Percentiles rank a stretch among this genome's conserved stretches.
These are phyloP conservation scores for Coemansia guatemalensis DNA, from an alignment of 192 early-diverging fungal species.

Conservation along the genomic window DNA sequence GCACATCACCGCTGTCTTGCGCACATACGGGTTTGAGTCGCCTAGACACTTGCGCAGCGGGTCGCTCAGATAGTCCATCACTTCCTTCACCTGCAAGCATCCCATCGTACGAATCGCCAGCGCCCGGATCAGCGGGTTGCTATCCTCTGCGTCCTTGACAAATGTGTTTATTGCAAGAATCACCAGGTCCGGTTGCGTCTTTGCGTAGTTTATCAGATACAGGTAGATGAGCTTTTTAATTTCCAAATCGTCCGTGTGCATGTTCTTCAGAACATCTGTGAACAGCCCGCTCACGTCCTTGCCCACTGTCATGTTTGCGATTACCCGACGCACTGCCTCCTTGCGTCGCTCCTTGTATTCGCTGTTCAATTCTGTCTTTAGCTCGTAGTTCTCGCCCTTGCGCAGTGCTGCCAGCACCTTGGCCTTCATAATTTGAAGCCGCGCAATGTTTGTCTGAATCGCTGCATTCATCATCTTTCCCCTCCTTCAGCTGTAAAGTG, in stretches of 20 bases:
- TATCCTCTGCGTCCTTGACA: slow-evolving; percentile 86
- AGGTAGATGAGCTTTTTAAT: slow-evolving; percentile 94
- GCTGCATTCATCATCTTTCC: slow-evolving; percentile 51
- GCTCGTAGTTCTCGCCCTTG: slow-evolving; percentile 90
- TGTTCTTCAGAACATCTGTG: slow-evolving; percentile 97
- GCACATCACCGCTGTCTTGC: slow-evolving; percentile 95
- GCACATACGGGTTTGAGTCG: slow-evolving; percentile 95
- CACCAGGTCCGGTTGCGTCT: slow-evolving; percentile 90
- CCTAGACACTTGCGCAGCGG: slow-evolving; percentile 78
- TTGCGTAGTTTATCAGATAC: slow-evolving; percentile 95
- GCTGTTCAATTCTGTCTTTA: slow-evolving; percentile 95
- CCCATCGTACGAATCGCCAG: slow-evolving; percentile 97
- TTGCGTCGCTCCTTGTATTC: slow-evolving; percentile 95
- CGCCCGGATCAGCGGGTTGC: slow-evolving; percentile 93
- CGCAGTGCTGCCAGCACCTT: slow-evolving; percentile 52
- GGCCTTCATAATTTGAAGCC: slow-evolving; percentile 52
- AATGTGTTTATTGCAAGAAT: slow-evolving; percentile 88
- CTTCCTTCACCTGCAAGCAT: slow-evolving; percentile 91
- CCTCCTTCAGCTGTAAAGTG: not conserved
- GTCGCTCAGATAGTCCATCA: slow-evolving; percentile 80
- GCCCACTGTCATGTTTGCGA: slow-evolving; percentile 99
- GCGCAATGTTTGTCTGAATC: slow-evolving; percentile 50
- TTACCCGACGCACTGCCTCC: slow-evolving; percentile 97
- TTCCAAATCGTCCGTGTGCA: slow-evolving; percentile 94
- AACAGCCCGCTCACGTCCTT: slow-evolving; percentile 97